These are phyloP conservation scores for Orbilia ellipsospora DNA, from an alignment of 2,329 filamentous ascomycete species.

Conservation along the genomic window DNA sequence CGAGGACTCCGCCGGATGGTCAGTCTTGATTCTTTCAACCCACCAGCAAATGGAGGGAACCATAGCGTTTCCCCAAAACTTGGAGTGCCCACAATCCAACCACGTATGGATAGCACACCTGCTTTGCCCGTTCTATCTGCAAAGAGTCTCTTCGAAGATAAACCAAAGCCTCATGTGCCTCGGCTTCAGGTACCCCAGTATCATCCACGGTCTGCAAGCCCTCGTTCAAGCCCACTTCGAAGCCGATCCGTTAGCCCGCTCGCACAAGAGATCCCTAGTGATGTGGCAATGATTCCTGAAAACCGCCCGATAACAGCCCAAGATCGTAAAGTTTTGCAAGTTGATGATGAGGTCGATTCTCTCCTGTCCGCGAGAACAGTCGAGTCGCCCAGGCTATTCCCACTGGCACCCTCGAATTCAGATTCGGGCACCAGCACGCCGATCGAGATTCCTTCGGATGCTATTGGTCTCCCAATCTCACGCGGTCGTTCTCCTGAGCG, in stretches of 20 bases:
- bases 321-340: slow-evolving; percentile 2
- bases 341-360: slow-evolving; percentile 22
- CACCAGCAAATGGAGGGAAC: slow-evolving; percentile 4
- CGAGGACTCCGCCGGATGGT: slow-evolving; percentile 9
- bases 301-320: not conserved
- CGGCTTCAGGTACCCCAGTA: slow-evolving; percentile 31
- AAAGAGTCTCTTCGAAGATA: slow-evolving; percentile 42
- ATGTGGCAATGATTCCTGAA: slow-evolving; percentile 32
- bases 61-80: slow-evolving; percentile 15
- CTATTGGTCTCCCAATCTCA: slow-evolving; percentile 1
- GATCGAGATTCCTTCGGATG: slow-evolving; percentile 5
- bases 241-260: slow-evolving; percentile 40
- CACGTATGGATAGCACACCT: slow-evolving; percentile 14
- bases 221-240: slow-evolving; percentile 8
- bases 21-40: slow-evolving; percentile 20
- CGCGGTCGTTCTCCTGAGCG: slow-evolving; percentile 41
- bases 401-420: slow-evolving; percentile 11
- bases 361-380: not conserved
- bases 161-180: slow-evolving; percentile 25
- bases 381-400: slow-evolving; percentile 17
- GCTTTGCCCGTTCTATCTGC: slow-evolving; percentile 32
- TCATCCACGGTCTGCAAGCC: slow-evolving; percentile 14
- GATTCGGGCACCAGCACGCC: slow-evolving; percentile 20
- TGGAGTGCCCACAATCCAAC: slow-evolving; percentile 4
- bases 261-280: slow-evolving; percentile 17